Evolutionary conservation across 2,329 filamentous ascomycete species (phyloP), one percentile per base, ranked within the genome.

Genomic region (Harringtonia aguacate): DNA sequence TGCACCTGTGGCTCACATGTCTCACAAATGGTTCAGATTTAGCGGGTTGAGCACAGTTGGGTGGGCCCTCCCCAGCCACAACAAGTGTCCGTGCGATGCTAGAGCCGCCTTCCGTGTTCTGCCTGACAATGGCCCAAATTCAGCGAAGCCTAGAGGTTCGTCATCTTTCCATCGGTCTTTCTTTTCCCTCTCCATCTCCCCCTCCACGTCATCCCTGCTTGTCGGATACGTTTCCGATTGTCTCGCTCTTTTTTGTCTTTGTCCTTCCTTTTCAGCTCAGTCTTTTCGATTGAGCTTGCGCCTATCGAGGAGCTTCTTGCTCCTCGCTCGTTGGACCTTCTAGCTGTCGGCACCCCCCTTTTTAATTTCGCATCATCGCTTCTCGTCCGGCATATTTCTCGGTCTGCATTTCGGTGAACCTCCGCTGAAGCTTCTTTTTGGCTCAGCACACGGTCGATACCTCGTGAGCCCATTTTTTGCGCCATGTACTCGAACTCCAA

Each of bases 401-500:
- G 10, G 21, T 37, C 36, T 37, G 4, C 13, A 28, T 43, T 13
- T 31, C 4, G 14, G 10, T 10, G 10, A 4, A 7, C n/a, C 35
- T 10, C 24, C 24, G 24, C 24, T 6, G 24, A 6, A 10, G 24
- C 24, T 27, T 28, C 4, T 21, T 21, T 17, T 40, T 18, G 4
- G 29, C 14, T 13, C 30, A n/a, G 18, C 30, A 34, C 20, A 8
- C 30, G 5, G 17, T 3, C 10, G 21, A 15, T 21, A 12, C 8
- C 31, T 17, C 15, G 27, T 15, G 17, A 17, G 12, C 18, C 34
- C 41, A n/a, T 22, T 21, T 17, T n/a, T 20, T 18, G 39, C 52
- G 50, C 58, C 65, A 95, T 95, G 90, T 97, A 86, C 69, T 92
- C 87, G 53, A 86, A 83, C 62, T 85, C 86, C 53, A 94, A 85